Percentiles rank a stretch among this genome's conserved stretches.
Evolutionary conservation across 2,329 filamentous ascomycete genomes (phyloP).

Genomic region (Zymoseptoria pseudotritici): DNA sequence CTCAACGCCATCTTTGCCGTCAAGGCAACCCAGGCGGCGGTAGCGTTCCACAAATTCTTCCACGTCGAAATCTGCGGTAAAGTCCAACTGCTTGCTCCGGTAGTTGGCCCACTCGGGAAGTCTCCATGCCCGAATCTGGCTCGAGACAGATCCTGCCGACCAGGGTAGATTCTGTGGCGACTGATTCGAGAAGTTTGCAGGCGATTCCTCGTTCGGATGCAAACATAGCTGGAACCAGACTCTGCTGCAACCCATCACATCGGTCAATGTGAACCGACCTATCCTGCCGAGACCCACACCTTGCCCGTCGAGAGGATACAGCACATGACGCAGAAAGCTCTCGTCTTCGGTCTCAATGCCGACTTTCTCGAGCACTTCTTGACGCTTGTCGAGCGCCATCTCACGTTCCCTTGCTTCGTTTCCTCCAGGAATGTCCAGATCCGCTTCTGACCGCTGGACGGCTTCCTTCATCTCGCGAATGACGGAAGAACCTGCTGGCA

Average conservation of each 20-base stretch:
- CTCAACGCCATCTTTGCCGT: constrained; percentile 86
- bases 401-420: constrained; percentile 65
- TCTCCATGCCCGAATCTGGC: constrained; percentile 87
- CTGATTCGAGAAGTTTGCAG: constrained; percentile 64
- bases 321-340: constrained; percentile 70
- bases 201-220: constrained; percentile 82
- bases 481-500: constrained; percentile 69
- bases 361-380: constrained; percentile 78
- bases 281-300: constrained; percentile 73
- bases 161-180: constrained; percentile 71
- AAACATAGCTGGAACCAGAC: constrained; percentile 92
- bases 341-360: constrained; percentile 74
- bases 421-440: constrained; percentile 67
- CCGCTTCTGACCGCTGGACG: constrained; percentile 65
- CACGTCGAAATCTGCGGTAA: constrained; percentile 91
- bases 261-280: constrained; percentile 70
- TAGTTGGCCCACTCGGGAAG: constrained; percentile 95
- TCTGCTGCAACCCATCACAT: constrained; percentile 71
- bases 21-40: constrained; percentile 71
- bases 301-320: constrained; percentile 70
- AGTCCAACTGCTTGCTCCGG: constrained; percentile 83
- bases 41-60: constrained; percentile 88
- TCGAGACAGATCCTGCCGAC: constrained; percentile 88
- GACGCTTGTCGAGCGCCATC: constrained; percentile 70
- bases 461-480: constrained; percentile 81